Base-by-base conservation (phyloP, 768 basidiomycete species). In the Amanita rubescens region DNA sequence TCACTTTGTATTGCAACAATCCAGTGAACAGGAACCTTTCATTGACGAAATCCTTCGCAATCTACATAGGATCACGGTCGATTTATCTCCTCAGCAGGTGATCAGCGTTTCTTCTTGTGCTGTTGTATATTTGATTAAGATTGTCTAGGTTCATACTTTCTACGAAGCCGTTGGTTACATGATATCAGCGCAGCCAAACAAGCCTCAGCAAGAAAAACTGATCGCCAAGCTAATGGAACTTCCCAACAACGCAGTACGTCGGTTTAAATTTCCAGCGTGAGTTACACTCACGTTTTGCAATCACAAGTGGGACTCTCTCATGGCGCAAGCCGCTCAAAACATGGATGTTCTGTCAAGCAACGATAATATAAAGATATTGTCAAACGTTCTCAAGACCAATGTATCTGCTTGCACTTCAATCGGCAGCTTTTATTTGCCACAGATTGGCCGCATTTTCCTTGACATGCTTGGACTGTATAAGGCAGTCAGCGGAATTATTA, bases 81-180 rank as follows among this genome's bases (percentile, higher is more conserved):
- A 97, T 65, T 74, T 99, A 10, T 88, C 89, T 1, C 92, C 95
- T 35, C 90, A 90, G 63, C 95, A 99, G 72, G 77, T 75, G 49
- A 43, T 19, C 20, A 46, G 19, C 17, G 17, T 3, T 34, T 55
- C 8, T 38, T 71, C 66, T 60, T 48, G 2, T 35, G 27, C 45
- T 11, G 11, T 54, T 42, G 46, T 11, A 22, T 27, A 49, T 30
- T 32, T 58, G 37, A 52, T 53, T 46, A 58, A 76, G 67, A 59
- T 10, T 12, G 50, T 34, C 3, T 22, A 78, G 76, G 93, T 96
- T 27, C 95, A 99, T 67, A 97, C 95, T 0, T 98, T 97, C 75
- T 98, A 98, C 62, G 95, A 98, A 71, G 96, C 96, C 5, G 90
- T 98, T 45, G 96, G 96, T 3, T 93, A 97, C 75, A 98, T 98